Percentiles rank a stretch among this genome's conserved stretches.
phyloP scores from a whole-genome alignment of 2,329 filamentous ascomycete genomes.

The Aspergillus persii region DNA sequence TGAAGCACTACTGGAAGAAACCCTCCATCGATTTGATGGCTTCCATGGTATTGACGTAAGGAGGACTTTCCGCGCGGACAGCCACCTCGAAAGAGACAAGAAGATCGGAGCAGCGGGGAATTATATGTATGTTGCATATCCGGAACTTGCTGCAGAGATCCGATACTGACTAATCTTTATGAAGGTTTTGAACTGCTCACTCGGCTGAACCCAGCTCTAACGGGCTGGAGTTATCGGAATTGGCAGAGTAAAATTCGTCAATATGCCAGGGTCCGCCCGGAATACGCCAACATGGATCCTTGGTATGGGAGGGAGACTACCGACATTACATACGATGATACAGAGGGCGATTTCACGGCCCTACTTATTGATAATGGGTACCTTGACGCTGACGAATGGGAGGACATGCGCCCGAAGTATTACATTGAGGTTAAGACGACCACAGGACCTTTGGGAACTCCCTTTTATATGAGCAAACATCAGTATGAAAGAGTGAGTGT shows the following conservation, averaged over 20 bases:
- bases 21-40: no score
- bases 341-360: not conserved
- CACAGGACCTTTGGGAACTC: conserved; percentile 33
- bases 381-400: conserved; percentile 34
- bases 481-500: conserved; percentile 45
- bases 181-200: not conserved
- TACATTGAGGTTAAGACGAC: conserved; percentile 55
- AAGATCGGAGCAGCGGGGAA: no score
- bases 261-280: conserved; percentile 37
- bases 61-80: no score
- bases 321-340: conserved; percentile 39
- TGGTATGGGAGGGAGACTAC: conserved; percentile 47
- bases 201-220: not conserved
- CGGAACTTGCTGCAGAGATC: no score
- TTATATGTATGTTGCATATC: no score
- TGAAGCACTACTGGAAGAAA: no score
- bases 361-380: conserved; percentile 1
- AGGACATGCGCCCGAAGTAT: conserved; percentile 36
- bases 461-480: conserved; percentile 48
- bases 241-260: conserved; percentile 39
- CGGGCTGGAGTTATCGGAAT: not conserved
- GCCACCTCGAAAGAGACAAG: no score
- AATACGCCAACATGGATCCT: conserved; percentile 40
- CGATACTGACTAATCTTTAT: not conserved
- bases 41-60: no score